Base-by-base conservation (phyloP, 2,329 filamentous ascomycete species). In the Huntiella abstrusa region DNA sequence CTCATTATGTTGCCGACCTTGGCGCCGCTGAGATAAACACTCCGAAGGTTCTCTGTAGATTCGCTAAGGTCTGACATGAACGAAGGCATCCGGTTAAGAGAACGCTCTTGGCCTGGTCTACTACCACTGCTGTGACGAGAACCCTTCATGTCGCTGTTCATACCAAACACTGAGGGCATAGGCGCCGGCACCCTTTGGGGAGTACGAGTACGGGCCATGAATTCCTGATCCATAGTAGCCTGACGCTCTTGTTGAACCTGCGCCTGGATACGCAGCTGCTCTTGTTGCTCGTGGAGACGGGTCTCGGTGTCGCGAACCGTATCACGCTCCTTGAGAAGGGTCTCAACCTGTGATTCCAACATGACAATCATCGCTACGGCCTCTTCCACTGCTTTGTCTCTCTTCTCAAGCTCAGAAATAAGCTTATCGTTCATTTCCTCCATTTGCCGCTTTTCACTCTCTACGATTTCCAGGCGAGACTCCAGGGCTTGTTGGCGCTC, bases 351-450 rank as follows among this genome's bases (percentile, higher is more conserved):
- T 4, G 72, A 69, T 56, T 84, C 79, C 12, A 83, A 61, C 17
- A 65, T 64, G 43, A 80, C 70, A 52, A 84, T 84, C 64, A 83
- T 75, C 22, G 69, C 66, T 4, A 83, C 76, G 3, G 80, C 80
- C 54, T 84, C 78, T 51, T 77, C 73, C 1, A 84, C 67, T 4
- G 79, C 80, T 55, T 75, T 75, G 58, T 84, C 80, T 13, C 78
- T 67, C 59, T 76, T 76, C 52, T 80, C 74, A 45, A 83, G 56
- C 56, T 82, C 77, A 2, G 62, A 58, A 15, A 75, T 55, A 33
- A 83, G 60, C 51, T 67, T 64, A 13, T 74, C 68, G 50, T 77
- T 78, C 52, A 77, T 65, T 12, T 73, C 67, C 49, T 70, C 66
- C 44, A 73, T 55, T 53, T 77, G 70, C 3, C 59, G 60, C 51